phyloP scores from a whole-genome alignment of 352 stramenopile genomes.

The Phytopythium montanum region DNA sequence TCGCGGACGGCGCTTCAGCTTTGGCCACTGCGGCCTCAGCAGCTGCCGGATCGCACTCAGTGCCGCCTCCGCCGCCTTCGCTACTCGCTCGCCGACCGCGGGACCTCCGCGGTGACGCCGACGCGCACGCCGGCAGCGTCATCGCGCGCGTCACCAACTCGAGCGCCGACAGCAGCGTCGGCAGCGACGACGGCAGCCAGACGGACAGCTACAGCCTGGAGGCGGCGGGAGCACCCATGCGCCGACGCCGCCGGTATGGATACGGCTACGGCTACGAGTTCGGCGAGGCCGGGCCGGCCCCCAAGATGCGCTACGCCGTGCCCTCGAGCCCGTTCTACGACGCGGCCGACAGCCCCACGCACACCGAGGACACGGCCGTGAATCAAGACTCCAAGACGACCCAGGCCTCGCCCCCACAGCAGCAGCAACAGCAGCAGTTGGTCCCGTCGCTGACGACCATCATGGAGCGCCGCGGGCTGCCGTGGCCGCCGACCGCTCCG shows the following conservation, averaged over 20 bases:
- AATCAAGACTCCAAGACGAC: not conserved
- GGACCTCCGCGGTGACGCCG: not conserved
- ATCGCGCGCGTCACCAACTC: conserved; percentile 5
- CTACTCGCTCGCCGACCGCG: not conserved
- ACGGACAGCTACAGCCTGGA: not conserved
- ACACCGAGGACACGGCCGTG: not conserved
- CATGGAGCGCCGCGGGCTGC: not conserved
- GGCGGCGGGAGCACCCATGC: not conserved
- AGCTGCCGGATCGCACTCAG: not conserved
- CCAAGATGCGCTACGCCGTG: conserved; percentile 7
- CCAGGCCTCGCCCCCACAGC: not conserved
- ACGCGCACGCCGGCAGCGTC: not conserved
- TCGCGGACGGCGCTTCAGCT: conserved; percentile 2
- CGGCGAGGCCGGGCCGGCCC: not conserved
- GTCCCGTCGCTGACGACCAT: not conserved
- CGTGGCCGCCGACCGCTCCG: not conserved
- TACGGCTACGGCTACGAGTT: conserved; percentile 9
- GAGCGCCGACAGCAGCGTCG: not conserved
- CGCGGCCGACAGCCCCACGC: conserved; percentile 1
- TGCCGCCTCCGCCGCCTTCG: not conserved
- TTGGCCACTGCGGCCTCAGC: not conserved
- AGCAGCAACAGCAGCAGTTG: not conserved
- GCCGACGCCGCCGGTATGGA: conserved; percentile 2
- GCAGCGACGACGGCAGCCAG: not conserved
- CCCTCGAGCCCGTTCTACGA: not conserved